phyloP scores from a whole-genome alignment of 345 rosid species.

The Salix exigua region DNA sequence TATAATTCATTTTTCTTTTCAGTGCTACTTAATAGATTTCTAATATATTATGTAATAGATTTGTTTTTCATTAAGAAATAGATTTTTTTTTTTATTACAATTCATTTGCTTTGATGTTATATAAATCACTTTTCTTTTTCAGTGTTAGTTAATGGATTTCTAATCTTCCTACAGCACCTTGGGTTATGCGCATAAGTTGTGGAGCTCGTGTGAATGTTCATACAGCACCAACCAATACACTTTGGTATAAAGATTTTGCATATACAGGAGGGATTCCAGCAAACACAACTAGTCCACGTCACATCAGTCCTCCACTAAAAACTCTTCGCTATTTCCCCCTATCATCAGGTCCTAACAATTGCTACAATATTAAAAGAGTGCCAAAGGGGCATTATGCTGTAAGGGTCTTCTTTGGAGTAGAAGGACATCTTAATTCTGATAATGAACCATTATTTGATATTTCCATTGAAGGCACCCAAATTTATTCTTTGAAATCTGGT shows the following conservation, averaged over 20 bases:
- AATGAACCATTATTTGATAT: slow-evolving; percentile 84
- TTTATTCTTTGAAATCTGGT: slow-evolving; percentile 74
- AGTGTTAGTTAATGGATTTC: neutral
- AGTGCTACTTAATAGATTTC: neutral
- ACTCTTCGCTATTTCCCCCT: slow-evolving; percentile 89
- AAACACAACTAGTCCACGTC: slow-evolving; percentile 53
- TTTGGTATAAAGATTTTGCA: slow-evolving; percentile 86
- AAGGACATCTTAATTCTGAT: slow-evolving; percentile 40
- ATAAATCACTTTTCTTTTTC: neutral
- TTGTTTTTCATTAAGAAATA: too few relatives aligned
- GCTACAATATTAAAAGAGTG: slow-evolving; percentile 65
- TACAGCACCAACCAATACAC: slow-evolving; percentile 69
- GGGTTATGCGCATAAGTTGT: slow-evolving; percentile 87
- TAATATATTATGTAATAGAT: neutral
- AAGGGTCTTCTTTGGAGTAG: slow-evolving; percentile 71
- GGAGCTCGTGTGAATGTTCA: slow-evolving; percentile 64
- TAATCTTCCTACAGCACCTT: slow-evolving; percentile 57
- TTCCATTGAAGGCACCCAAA: slow-evolving; percentile 82
- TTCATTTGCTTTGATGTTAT: neutral
- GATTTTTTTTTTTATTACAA: too few relatives aligned
- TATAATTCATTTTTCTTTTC: neutral
- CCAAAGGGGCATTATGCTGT: slow-evolving; percentile 82
- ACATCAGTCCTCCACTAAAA: slow-evolving; percentile 58
- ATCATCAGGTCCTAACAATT: slow-evolving; percentile 85
- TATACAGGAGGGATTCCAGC: slow-evolving; percentile 86